Base-by-base conservation (phyloP, 177 flowering plant genomes). In the Vitis hybrid region DNA sequence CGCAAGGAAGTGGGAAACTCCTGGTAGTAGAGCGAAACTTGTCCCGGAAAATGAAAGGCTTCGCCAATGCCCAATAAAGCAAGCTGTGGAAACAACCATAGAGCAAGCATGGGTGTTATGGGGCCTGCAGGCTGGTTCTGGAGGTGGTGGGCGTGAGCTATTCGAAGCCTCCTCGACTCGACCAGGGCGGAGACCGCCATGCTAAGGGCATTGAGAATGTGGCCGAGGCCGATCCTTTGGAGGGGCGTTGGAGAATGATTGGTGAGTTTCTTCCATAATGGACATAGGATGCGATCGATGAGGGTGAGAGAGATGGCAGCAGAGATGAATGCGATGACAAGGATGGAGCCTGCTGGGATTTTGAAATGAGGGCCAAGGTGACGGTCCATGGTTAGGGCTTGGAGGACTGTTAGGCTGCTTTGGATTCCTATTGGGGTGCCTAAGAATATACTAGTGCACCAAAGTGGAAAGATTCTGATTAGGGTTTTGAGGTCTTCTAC, bases 301-400 rank as follows among this genome's bases (percentile, higher is more conserved):
- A 77, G 8, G 58, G 64, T 2, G 46, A 79, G 32, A 14, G 75
- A 69, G 53, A 71, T 13, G 53, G 71, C 46, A 4, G 71, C 56
- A 12, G 81, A 67, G 51, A 71, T 12, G 9, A 81, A 54, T 13
- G 24, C 15, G 66, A 78, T 70, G 41, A 82, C 82, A 2, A 69
- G 30, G 61, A 84, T 64, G 3, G 84, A 70, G 1, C 82, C 81
- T 0, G 86, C 83, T 3, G 87, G 87, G 73, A 84, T 77, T 32
- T 74, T 64, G 79, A 86, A 80, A 30, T 74, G 69, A 2, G 79
- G 71, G 0, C 84, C 84, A 4, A 85, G 69, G 62, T 73, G 81
- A 4, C 87, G 81, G 73, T 87, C 82, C 90, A 82, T 80, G 73
- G 80, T 61, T 60, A 85, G 76, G 17, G 84, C 90, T 77, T 88